These are phyloP conservation scores for Ochromonas danica DNA, from an alignment of 108 stramenopile species.

Conservation along the genomic window DNA sequence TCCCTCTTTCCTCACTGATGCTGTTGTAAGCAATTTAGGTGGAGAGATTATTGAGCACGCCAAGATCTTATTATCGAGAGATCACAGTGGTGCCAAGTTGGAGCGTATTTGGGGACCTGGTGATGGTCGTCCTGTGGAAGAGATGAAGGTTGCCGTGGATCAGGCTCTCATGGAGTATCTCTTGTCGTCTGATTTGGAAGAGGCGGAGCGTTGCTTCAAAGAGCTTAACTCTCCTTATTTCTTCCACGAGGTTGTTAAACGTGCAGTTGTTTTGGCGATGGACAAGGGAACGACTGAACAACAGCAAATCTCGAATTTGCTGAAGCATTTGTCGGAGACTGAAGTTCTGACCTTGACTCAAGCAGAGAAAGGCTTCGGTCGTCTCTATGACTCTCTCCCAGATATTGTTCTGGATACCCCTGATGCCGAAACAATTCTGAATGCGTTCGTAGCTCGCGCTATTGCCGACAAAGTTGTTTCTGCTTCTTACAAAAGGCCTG, in stretches of 20 bases:
- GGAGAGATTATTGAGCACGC: slow-evolving; percentile 81
- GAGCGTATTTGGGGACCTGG: slow-evolving; percentile 94
- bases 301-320: slow-evolving; percentile 41
- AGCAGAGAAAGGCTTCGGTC: slow-evolving; percentile 40
- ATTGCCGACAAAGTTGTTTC: slow-evolving; percentile 43
- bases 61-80: slow-evolving; percentile 68
- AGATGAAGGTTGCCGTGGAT: slow-evolving; percentile 71
- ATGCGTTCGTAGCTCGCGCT: slow-evolving; percentile 46
- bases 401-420: slow-evolving; percentile 50
- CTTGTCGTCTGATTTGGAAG: slow-evolving; percentile 80
- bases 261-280: slow-evolving; percentile 82
- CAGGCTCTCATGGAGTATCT: slow-evolving; percentile 71
- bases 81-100: slow-evolving; percentile 82
- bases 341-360: slow-evolving; percentile 50
- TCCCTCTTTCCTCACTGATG: slow-evolving; percentile 84
- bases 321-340: slow-evolving; percentile 40
- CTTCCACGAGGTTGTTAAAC: slow-evolving; percentile 94
- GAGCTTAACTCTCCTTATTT: slow-evolving; percentile 80
- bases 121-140: slow-evolving; percentile 84
- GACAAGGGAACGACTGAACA: slow-evolving; percentile 71
- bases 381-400: slow-evolving; percentile 28
- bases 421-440: slow-evolving; percentile 38
- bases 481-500: too few species aligned
- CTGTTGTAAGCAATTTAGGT: slow-evolving; percentile 66
- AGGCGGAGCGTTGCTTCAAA: slow-evolving; percentile 80